phyloP scores from a whole-genome alignment of 1,284 basidiomycete genomes.

The Trichosporon sp. region DNA sequence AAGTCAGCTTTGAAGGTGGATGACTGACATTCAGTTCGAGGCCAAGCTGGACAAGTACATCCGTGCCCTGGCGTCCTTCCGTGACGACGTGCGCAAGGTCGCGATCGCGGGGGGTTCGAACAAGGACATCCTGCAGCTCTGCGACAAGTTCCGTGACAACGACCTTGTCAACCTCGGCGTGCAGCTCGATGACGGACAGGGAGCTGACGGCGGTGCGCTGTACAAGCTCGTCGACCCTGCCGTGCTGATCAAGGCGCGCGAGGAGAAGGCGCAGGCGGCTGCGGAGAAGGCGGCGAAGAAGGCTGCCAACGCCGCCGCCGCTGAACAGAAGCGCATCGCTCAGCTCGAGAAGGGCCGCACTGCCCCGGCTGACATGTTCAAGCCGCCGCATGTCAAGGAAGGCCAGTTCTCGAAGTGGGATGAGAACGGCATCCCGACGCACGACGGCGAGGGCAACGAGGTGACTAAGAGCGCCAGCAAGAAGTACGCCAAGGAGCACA shows the following conservation, averaged over 20 bases:
- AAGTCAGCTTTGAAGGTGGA: constrained; percentile 45
- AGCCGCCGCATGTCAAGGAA: constrained; percentile 66
- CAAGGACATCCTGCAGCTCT: constrained; percentile 69
- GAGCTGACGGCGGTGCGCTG: constrained; percentile 84
- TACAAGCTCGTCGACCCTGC: constrained; percentile 86
- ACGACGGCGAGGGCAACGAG: constrained; percentile 76
- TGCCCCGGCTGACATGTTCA: constrained; percentile 74
- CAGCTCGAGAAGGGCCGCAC: constrained; percentile 79
- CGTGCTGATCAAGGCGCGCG: constrained; percentile 73
- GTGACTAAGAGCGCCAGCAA: constrained; percentile 77
- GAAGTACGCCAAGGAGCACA: constrained; percentile 73
- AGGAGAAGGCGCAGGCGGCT: constrained; percentile 74
- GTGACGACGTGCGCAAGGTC: constrained; percentile 77
- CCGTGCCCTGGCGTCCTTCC: constrained; percentile 77
- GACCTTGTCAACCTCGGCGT: constrained; percentile 91
- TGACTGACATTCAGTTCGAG: constrained; percentile 58
- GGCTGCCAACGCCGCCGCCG: constrained; percentile 64
- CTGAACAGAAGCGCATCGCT: constrained; percentile 64
- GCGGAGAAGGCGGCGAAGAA: constrained; percentile 80
- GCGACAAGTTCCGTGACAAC: constrained; percentile 81
- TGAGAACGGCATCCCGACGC: constrained; percentile 73
- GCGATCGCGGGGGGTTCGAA: constrained; percentile 70
- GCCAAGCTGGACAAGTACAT: constrained; percentile 85
- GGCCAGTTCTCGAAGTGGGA: constrained; percentile 74
- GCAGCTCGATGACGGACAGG: constrained; percentile 85